These are phyloP conservation scores for Annona cherimola DNA, from an alignment of 164 flowering plant genomes.

Conservation along the genomic window DNA sequence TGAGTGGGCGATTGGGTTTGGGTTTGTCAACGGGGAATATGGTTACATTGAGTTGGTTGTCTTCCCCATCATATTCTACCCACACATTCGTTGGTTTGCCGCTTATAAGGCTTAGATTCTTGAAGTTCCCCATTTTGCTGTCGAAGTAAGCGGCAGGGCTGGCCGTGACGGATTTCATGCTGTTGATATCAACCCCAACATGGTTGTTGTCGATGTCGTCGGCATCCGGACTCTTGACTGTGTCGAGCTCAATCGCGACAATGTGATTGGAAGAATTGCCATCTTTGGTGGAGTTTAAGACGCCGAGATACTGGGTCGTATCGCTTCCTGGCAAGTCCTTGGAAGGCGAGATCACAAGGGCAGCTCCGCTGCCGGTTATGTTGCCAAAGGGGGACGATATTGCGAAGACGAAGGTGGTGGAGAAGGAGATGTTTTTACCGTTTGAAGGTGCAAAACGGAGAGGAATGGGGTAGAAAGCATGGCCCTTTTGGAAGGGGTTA, in stretches of 20 bases:
- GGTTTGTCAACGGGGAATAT: slow-evolving; percentile 13
- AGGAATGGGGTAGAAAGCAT: slow-evolving; percentile 17
- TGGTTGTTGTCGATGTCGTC: slow-evolving; percentile 10
- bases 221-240: background rate
- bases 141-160: slow-evolving; percentile 8
- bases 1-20: slow-evolving; percentile 44
- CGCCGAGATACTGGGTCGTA: slow-evolving; percentile 26
- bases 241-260: slow-evolving; percentile 13
- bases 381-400: background rate
- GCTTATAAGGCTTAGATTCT: slow-evolving; percentile 3
- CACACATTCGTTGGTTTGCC: slow-evolving; percentile 18
- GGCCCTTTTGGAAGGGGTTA: slow-evolving; percentile 9
- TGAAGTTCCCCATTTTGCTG: background rate
- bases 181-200: slow-evolving; percentile 13
- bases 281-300: slow-evolving; percentile 13
- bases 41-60: slow-evolving; percentile 19
- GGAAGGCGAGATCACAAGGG: background rate
- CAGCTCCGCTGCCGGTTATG: background rate
- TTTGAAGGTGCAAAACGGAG: slow-evolving; percentile 7
- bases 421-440: slow-evolving; percentile 7
- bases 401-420: slow-evolving; percentile 7
- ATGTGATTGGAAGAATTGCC: slow-evolving; percentile 6
- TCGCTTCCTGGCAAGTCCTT: slow-evolving; percentile 9
- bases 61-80: slow-evolving; percentile 19
- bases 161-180: background rate